Base-by-base conservation (phyloP, 768 basidiomycete species). In the Suillus bovinus region DNA sequence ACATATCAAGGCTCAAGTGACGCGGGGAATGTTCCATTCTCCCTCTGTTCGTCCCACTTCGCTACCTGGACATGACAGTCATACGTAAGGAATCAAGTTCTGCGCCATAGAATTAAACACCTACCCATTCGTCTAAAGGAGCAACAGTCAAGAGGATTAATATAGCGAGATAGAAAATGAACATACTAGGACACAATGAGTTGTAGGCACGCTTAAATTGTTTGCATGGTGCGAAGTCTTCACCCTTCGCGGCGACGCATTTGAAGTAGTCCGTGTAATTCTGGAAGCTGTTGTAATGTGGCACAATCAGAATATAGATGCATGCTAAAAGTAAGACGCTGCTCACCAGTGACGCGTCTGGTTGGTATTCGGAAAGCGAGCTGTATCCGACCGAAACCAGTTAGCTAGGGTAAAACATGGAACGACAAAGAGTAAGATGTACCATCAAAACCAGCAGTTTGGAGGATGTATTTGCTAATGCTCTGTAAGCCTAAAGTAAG, bases 211-310 rank as follows among this genome's bases (percentile, higher is more conserved):
- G 86, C 81, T 91, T 92, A 87, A 99, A 99, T 78, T 97, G 96
- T 81, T 94, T 94, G 89, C 97, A 99, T 2, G 97, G 95, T n/a
- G 89, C 87, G 75, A 88, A 99, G 63, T 98, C 97, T 69, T 99
- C 97, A 68, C 97, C 97, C 81, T 97, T 99, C 69, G 96, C 96
- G 69, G 91, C 78, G 69, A 98, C 79, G 77, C 97, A 99, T 78
- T 96, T 96, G 88, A 96, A 94, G 84, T 97, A 98, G 79, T 99
- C 97, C 64, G 91, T 90, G 77, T 96, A 99, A 82, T 96, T 95
- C 80, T 96, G 94, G 86, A 87, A 91, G 79, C 91, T 93, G 68
- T 47, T 33, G n/a, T 17, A 24, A 56, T 34, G 24, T 59, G 16
- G 10, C 5, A 22, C 53, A 17, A 67, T 39, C 71, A 52, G 14